These are phyloP conservation scores for Mimosa pudica DNA, from an alignment of 306 rosid genomes.

Conservation along the genomic window DNA sequence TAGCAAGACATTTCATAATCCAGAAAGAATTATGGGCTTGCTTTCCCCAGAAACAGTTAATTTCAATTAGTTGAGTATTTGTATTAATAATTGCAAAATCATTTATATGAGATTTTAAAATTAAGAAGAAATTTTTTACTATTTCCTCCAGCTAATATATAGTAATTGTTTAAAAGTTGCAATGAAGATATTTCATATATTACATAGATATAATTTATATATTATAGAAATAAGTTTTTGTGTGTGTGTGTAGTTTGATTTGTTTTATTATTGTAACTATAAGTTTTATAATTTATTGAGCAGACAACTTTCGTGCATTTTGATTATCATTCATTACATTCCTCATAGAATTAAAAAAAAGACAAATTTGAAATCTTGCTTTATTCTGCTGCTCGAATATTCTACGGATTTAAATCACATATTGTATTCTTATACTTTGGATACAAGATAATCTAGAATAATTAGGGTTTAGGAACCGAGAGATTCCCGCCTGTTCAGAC, in stretches of 20 bases:
- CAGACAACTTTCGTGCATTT: background rate
- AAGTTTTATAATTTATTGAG: background rate
- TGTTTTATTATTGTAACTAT: too few relatives aligned
- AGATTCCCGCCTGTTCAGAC: background rate
- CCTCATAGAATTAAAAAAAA: background rate
- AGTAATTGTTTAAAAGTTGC: background rate
- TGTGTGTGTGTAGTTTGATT: too few relatives aligned
- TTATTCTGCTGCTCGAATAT: background rate
- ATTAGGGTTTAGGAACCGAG: background rate
- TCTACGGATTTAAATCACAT: background rate
- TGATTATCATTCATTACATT: slow-evolving; percentile 12
- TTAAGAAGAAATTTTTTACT: too few relatives aligned
- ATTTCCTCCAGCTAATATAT: too few relatives aligned
- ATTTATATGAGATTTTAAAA: too few relatives aligned
- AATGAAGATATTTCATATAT: background rate
- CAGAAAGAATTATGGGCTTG: too few relatives aligned
- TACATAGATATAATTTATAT: too few relatives aligned
- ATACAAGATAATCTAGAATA: background rate
- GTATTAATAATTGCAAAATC: too few relatives aligned
- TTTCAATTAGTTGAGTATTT: too few relatives aligned
- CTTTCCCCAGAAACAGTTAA: too few relatives aligned
- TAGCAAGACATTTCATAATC: too few relatives aligned
- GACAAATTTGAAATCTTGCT: slow-evolving; percentile 6
- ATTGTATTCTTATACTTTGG: background rate
- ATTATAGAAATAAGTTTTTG: too few relatives aligned